These are phyloP conservation scores for Candida dajiaensis DNA, from an alignment of 805 yeast genomes.

Conservation along the genomic window DNA sequence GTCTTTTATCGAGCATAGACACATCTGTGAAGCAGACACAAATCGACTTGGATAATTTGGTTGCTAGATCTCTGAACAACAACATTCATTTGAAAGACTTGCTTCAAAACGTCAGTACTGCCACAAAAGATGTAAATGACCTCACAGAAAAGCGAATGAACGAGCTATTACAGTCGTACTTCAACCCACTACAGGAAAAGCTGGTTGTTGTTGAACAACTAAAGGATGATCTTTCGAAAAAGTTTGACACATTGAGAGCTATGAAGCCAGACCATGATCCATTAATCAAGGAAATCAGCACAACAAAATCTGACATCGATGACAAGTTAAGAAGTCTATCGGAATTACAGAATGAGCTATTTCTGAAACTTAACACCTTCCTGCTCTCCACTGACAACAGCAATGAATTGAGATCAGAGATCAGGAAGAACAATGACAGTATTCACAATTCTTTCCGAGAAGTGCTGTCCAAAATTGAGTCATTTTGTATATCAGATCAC, in stretches of 20 bases:
- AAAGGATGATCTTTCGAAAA: neutral
- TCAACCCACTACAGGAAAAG: neutral
- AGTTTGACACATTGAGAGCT: neutral
- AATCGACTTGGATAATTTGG: slow-evolving; percentile 21
- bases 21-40: slow-evolving; percentile 24
- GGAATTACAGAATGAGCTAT: neutral
- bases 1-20: slow-evolving; percentile 23
- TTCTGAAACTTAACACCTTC: neutral
- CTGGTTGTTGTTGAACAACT: neutral
- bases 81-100: slow-evolving; percentile 23
- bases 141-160: neutral
- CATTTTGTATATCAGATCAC: neutral
- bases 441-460: neutral
- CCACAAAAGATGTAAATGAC: neutral
- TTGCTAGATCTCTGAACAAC: slow-evolving; percentile 24
- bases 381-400: neutral
- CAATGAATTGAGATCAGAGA: neutral
- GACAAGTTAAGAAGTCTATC: neutral
- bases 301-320: neutral
- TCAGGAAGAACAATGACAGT: neutral
- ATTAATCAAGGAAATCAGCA: neutral
- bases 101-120: slow-evolving; percentile 14
- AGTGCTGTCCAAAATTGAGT: neutral
- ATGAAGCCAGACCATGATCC: neutral
- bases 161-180: neutral